Conservation (phyloP, 2,329 filamentous ascomycete genomes). For the Trichoderma sp. region DNA sequence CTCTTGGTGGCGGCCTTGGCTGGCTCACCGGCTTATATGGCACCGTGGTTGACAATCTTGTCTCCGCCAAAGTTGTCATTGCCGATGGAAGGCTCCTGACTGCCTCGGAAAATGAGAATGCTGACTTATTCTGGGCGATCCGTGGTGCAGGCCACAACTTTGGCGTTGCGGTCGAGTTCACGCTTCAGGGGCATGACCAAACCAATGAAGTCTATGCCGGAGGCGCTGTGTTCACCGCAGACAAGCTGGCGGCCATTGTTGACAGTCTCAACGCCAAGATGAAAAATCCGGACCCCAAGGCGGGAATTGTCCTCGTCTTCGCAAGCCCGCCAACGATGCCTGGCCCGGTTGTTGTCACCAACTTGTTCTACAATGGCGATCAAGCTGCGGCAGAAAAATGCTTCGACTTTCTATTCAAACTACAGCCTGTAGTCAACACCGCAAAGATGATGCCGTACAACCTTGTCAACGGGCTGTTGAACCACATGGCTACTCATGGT, state of each 20-base stretch:
- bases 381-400: slow-evolving; percentile 33
- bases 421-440: slow-evolving; percentile 36
- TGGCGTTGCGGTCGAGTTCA: slow-evolving; percentile 41
- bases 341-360: slow-evolving; percentile 13
- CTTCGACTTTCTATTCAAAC: slow-evolving; percentile 36
- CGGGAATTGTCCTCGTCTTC: slow-evolving; percentile 33
- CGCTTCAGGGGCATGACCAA: slow-evolving; percentile 29
- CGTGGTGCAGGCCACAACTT: slow-evolving; percentile 47
- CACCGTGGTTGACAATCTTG: slow-evolving; percentile 44
- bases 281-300: slow-evolving; percentile 25
- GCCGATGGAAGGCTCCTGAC: slow-evolving; percentile 35
- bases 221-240: slow-evolving; percentile 27
- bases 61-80: slow-evolving; percentile 39
- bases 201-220: slow-evolving; percentile 32
- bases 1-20: slow-evolving; percentile 57
- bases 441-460: slow-evolving; percentile 39
- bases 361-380: slow-evolving; percentile 27
- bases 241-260: slow-evolving; percentile 25
- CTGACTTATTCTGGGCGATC: slow-evolving; percentile 48
- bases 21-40: slow-evolving; percentile 54
- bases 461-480: slow-evolving; percentile 35
- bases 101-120: slow-evolving; percentile 39
- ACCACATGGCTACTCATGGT: slow-evolving; percentile 31
- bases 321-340: slow-evolving; percentile 5
- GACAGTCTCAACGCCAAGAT: slow-evolving; percentile 25